Evolutionary conservation across 164 flowering plant species (phyloP), one percentile per base, ranked within the genome.

Genomic region (Protea cynaroides): DNA sequence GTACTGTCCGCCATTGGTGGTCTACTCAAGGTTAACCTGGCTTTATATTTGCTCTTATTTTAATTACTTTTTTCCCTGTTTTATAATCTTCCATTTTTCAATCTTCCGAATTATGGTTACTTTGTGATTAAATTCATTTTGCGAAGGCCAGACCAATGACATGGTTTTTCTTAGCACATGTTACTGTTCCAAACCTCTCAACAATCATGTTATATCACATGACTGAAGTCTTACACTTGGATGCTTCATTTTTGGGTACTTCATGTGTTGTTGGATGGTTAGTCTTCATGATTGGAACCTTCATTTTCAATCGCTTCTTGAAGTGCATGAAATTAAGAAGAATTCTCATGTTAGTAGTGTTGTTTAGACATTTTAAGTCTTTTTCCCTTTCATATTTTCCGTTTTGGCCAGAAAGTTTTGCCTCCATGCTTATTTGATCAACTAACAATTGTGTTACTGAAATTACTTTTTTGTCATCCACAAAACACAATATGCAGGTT

Each of bases 141-240:
- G 74, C 74, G 67, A 73, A 74, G 71, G 67, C 54, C 82, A 92
- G 98, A 75, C 93, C 98, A 25, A 92, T 92, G 96, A 72, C 91
- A 49, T 92, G 98, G 98, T 92, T 92, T 79, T 88, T 92, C 83
- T 66, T 92, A 25, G 93, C 96, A n/a, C 80, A 81, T 52, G 71
- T 90, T 46, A 79, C 86, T 34, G 49, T 86, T 72, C 98, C 98
- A 58, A 90, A 88, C 73, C 78, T 92, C 46, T 88, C 96, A 43
- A 89, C 96, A 1, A 78, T 83, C 49, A 92, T 92, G 91, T 92
- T 92, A 74, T 90, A 88, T 71, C 86, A 92, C 79, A 93, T 86
- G 79, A 85, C 98, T 5, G 98, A 92, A 77, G 65, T 78, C 78
- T 79, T 92, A 78, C 76, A 84, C 22, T 63, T 92, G 77, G 96